Percentiles rank a stretch among this genome's conserved stretches.
These are phyloP conservation scores for Phytophthora palmivora DNA, from an alignment of 352 stramenopile species.

Conservation along the genomic window DNA sequence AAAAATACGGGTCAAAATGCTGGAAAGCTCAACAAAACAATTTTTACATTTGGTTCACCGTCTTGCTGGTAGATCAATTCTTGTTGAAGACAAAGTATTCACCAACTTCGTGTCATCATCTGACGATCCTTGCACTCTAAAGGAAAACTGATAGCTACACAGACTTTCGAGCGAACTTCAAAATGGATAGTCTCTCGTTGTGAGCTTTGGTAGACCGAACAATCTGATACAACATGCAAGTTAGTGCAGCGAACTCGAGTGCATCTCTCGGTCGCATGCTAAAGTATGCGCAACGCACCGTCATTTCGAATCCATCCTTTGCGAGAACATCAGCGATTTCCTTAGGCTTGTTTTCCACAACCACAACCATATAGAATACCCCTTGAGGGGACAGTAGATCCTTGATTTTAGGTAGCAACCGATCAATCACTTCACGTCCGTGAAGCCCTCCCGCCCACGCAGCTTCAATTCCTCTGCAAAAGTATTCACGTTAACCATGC, in stretches of 20 bases:
- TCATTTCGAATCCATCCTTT: slow-evolving; percentile 72
- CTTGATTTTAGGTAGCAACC: slow-evolving; percentile 93
- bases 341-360: slow-evolving; percentile 97
- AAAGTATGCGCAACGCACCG: slow-evolving; percentile 34
- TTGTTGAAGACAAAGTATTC: too few relatives aligned
- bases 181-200: slow-evolving; percentile 80
- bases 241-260: slow-evolving; percentile 14
- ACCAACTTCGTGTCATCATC: too few relatives aligned
- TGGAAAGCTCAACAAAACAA: too few relatives aligned
- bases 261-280: not conserved
- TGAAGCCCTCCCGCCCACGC: slow-evolving; percentile 95
- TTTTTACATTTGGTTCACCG: too few relatives aligned
- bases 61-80: too few relatives aligned
- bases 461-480: slow-evolving; percentile 92
- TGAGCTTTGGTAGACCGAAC: slow-evolving; percentile 71
- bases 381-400: slow-evolving; percentile 81
- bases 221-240: slow-evolving; percentile 46
- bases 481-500: not conserved
- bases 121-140: too few relatives aligned
- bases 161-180: slow-evolving; percentile 62
- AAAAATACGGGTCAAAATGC: too few relatives aligned
- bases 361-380: slow-evolving; percentile 97
- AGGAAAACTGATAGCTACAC: too few relatives aligned
- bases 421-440: slow-evolving; percentile 96
- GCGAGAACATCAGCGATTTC: slow-evolving; percentile 89